Evolutionary conservation across 108 stramenopile species (phyloP), one percentile per base, ranked within the genome.

Genomic region (Halocafeteria seosinensis): DNA sequence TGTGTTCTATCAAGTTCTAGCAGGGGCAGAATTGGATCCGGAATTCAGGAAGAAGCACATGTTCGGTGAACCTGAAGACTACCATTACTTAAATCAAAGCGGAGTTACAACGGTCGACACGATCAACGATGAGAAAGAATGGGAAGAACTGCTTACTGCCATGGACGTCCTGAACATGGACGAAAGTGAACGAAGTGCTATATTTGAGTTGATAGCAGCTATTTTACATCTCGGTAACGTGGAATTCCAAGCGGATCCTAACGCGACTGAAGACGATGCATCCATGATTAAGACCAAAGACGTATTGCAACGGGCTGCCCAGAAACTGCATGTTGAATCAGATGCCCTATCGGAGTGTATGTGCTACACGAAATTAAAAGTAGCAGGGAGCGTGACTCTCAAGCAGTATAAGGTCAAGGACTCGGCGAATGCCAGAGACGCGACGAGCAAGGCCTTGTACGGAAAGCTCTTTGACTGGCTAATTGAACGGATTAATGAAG

Each of bases 1-100:
- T 70, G 85, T 95, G 23, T 99, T 99, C 64, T 99, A 99, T 75
- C 92, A 96, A 76, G 67, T 95, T 13, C 63, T 90, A n/a, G 86
- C 87, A 17, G 89, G 89, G 8, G 50, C 42, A 63, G 74, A 77
- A 26, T 55, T 68, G 73, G 60, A 81, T 64, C 42, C 50, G 6
- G 50, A 33, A 13, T 34, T 81, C 28, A 68, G 65, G 62, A 42
- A 52, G n/a, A 50, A 60, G 50, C 62, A 80, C 28, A 32, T 36
- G 30, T 67, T 81, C 31, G 35, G 57, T 35, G 71, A 62, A 38
- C 74, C 76, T 27, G 76, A 79, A 62, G 55, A 71, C 28, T 81
- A 75, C 71, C 42, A 64, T 24, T 81, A 78, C 72, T 28, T 71
- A 50, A 60, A 69, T 62, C 70, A 73, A 61, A 38, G 35, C 32